phyloP scores from a whole-genome alignment of 306 rosid species.

The Cucumis melo region DNA sequence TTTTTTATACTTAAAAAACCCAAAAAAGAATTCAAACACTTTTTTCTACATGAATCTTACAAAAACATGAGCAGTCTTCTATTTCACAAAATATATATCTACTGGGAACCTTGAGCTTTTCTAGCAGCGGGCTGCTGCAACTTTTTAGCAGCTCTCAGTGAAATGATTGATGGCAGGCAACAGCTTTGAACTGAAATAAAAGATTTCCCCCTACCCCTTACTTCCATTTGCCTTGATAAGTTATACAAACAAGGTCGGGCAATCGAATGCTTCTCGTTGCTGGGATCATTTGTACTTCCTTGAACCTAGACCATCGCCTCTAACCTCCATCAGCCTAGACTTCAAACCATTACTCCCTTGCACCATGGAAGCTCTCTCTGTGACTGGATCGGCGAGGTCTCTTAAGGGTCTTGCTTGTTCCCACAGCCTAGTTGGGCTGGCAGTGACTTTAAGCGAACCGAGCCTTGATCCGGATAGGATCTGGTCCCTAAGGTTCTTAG shows the following conservation, averaged over 20 bases:
- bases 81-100: background rate
- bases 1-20: background rate
- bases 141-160: background rate
- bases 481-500: slow-evolving; percentile 65
- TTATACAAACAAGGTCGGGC: background rate
- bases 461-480: slow-evolving; percentile 51
- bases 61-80: background rate
- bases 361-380: slow-evolving; percentile 36
- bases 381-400: slow-evolving; percentile 29
- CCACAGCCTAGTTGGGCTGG: slow-evolving; percentile 76
- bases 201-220: background rate
- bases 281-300: slow-evolving; percentile 55
- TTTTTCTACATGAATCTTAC: background rate
- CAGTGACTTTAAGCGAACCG: slow-evolving; percentile 40
- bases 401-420: slow-evolving; percentile 65
- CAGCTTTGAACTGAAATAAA: background rate
- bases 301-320: slow-evolving; percentile 39
- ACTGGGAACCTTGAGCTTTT: background rate
- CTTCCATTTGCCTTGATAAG: background rate
- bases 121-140: slow-evolving; percentile 8
- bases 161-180: background rate
- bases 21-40: background rate
- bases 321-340: slow-evolving; percentile 60
- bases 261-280: background rate
- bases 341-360: slow-evolving; percentile 40